Evolutionary conservation across 768 basidiomycete species (phyloP).

Genomic region (Agrocybe pediades): DNA sequence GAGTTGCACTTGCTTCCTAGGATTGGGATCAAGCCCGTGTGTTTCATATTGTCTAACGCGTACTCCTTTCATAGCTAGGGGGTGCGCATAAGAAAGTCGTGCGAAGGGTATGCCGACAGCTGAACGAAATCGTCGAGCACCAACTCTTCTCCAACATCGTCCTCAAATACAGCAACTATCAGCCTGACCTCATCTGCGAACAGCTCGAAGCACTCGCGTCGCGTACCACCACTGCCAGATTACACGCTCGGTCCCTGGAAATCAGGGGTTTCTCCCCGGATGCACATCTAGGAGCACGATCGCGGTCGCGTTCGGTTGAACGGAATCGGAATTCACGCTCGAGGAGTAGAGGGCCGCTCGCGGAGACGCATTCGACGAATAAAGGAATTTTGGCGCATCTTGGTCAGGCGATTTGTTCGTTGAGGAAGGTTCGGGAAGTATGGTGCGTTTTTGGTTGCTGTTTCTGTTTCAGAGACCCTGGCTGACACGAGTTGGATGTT

Average conservation of each 20-base stretch:
- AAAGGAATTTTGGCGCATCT: conserved; percentile 16
- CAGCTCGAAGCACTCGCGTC: conserved; percentile 20
- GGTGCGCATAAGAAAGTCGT: conserved; percentile 18
- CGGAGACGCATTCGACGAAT: conserved; percentile 16
- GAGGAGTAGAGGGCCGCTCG: conserved; percentile 20
- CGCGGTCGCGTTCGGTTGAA: conserved; percentile 20
- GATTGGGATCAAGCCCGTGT: background rate
- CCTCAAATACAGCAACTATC: conserved; percentile 24
- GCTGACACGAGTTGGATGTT: background rate
- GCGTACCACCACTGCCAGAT: conserved; percentile 12
- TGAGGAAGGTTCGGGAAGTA: conserved; percentile 18
- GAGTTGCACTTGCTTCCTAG: too few relatives aligned
- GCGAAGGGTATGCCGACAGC: conserved; percentile 14
- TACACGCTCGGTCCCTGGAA: conserved; percentile 19
- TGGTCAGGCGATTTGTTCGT: conserved; percentile 19
- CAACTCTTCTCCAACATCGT: conserved; percentile 22
- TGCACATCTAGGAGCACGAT: conserved; percentile 20
- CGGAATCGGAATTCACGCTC: conserved; percentile 18
- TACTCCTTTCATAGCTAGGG: conserved; percentile 7
- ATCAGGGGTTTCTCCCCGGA: conserved; percentile 22
- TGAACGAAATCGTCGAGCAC: conserved; percentile 18
- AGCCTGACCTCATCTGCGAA: conserved; percentile 20
- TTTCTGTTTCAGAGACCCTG: background rate
- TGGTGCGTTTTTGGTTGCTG: conserved; percentile 11
- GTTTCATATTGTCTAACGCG: background rate